These are phyloP conservation scores for Heritiera littoralis DNA, from an alignment of 345 rosid genomes.

Conservation along the genomic window DNA sequence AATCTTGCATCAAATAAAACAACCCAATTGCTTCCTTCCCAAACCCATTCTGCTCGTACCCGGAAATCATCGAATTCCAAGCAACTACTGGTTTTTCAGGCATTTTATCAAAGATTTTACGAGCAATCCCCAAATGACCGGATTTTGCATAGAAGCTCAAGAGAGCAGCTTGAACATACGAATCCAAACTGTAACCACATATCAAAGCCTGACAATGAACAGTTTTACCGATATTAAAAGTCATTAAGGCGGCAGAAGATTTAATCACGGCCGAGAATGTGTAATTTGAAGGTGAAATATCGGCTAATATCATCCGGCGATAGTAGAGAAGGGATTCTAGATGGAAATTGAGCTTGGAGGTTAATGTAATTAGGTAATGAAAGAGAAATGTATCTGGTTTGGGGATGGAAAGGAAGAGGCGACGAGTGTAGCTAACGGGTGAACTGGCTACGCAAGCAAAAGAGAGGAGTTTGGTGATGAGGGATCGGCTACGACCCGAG, in stretches of 20 bases:
- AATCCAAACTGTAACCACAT: constrained; percentile 61
- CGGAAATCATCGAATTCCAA: constrained; percentile 83
- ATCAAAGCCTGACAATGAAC: constrained; percentile 62
- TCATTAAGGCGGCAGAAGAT: constrained; percentile 62
- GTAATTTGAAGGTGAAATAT: constrained; percentile 55
- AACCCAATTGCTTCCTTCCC: constrained; percentile 57
- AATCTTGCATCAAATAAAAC: constrained; percentile 58
- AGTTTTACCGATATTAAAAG: constrained; percentile 45
- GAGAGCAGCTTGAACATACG: constrained; percentile 64
- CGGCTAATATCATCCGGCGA: constrained; percentile 49
- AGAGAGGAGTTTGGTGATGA: constrained; percentile 75
- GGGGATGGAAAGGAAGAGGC: constrained; percentile 54
- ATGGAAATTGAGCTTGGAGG: constrained; percentile 53
- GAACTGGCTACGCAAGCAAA: constrained; percentile 58
- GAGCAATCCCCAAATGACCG: constrained; percentile 45
- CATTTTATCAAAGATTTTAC: constrained; percentile 70
- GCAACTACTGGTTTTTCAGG: constrained; percentile 60
- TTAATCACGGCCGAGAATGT: constrained; percentile 75
- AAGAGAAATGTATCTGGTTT: constrained; percentile 74
- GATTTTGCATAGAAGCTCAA: constrained; percentile 57
- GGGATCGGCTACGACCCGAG: constrained; percentile 53
- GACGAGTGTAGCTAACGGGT: constrained; percentile 47
- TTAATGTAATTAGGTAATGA: constrained; percentile 55
- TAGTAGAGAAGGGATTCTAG: constrained; percentile 54
- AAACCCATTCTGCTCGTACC: constrained; percentile 77